phyloP scores from a whole-genome alignment of 2,329 filamentous ascomycete species.

The Geosmithia flava region DNA sequence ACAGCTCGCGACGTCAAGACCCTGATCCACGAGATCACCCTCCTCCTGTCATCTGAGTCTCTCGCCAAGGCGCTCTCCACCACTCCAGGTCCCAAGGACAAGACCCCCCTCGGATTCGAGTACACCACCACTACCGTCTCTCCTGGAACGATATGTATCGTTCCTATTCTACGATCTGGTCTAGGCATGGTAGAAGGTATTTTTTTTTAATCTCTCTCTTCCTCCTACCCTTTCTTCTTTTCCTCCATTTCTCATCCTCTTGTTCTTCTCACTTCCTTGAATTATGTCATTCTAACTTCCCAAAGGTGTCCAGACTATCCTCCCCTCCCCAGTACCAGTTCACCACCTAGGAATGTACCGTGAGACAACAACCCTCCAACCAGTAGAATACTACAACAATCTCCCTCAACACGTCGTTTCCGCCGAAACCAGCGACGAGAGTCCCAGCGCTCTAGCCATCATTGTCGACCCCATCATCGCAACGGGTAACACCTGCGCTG shows the following conservation, averaged over 20 bases:
- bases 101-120: constrained; percentile 65
- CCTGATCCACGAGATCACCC: constrained; percentile 74
- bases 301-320: constrained; percentile 65
- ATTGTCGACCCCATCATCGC: constrained; percentile 88
- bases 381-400: constrained; percentile 98
- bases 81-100: constrained; percentile 51
- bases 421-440: constrained; percentile 8
- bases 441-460: constrained; percentile 51
- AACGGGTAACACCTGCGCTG: constrained; percentile 79
- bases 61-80: constrained; percentile 50
- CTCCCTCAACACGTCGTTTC: constrained; percentile 58
- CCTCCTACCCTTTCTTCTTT: background rate
- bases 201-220: constrained; percentile 7
- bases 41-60: constrained; percentile 75
- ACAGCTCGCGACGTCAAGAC: constrained; percentile 65
- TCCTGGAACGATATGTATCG: constrained; percentile 60
- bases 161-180: constrained; percentile 87
- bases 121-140: constrained; percentile 55
- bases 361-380: constrained; percentile 73
- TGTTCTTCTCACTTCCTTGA: background rate
- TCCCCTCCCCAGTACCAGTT: constrained; percentile 67
- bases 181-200: constrained; percentile 79
- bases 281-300: too few relatives aligned
- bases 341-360: constrained; percentile 94
- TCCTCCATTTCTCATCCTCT: background rate